Evolutionary conservation across 176 grass and related monocot genomes (phyloP), one percentile per base, ranked within the genome.

Genomic region (Cenchrus purpureus): DNA sequence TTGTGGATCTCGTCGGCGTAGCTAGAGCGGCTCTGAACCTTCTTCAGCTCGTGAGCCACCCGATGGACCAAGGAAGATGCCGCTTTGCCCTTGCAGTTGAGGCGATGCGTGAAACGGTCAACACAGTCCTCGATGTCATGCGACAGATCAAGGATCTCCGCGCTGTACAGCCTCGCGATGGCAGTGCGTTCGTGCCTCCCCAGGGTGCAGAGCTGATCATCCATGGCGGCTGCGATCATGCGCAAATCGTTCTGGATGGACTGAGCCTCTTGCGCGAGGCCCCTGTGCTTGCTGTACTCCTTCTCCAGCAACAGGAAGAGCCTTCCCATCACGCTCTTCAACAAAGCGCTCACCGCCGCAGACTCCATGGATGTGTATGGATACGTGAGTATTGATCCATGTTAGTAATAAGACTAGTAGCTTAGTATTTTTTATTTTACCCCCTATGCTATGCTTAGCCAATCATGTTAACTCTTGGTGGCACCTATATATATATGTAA

Each of bases 161-260:
- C 74, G 6, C 44, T 65, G 80, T 83, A 63, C 1, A 72, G 10
- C 56, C 80, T 31, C 1, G 45, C 74, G 2, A 78, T 34, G 65
- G 80, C 56, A 0, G 73, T 32, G 20, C 80, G 66, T 8, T 71
- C 15, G 73, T 14, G 58, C 7, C 11, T 0, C 12, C 31, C 16
- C 11, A 76, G 4, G 80, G 8, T n/a, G 16, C 68, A 12, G 65
- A 88, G n/a, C 31, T 40, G 56, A n/a, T 83, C 80, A 37, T 83
- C 86, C 86, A 88, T 88, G 74, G 73, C 56, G 65, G 80, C 86
- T 1, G 65, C 79, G 10, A 88, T 54, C 86, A 88, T 88, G 65
- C 80, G 65, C 46, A 88, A 32, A 10, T 88, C 86, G 16, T 72
- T 46, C 65, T 88, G 74, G 73, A 88, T 77, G 19, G 80, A 78